Evolutionary conservation across 495 filamentous ascomycete genomes (phyloP).

Genomic region (Xylaria bambusicola): DNA sequence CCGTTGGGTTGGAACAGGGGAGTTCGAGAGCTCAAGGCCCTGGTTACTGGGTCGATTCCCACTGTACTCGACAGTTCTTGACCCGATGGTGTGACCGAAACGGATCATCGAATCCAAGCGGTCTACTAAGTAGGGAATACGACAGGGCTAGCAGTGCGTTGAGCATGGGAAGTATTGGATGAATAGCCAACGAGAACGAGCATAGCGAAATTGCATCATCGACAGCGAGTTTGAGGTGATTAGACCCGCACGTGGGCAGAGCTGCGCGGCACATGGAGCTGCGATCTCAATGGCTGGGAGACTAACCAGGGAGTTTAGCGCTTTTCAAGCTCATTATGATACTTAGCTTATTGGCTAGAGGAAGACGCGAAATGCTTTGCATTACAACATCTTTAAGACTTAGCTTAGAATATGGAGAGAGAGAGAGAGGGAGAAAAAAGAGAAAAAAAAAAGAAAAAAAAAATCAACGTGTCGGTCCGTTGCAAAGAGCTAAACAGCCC

Average conservation of each 20-base stretch:
- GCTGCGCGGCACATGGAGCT: neutral
- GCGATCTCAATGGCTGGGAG: too few relatives aligned
- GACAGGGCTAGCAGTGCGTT: neutral
- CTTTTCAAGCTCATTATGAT: too few relatives aligned
- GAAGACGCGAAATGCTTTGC: too few relatives aligned
- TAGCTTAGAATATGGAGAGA: too few relatives aligned
- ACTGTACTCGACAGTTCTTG: neutral
- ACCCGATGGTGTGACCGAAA: neutral
- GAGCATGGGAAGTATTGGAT: neutral
- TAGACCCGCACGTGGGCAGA: conserved; percentile 1
- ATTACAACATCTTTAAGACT: too few relatives aligned
- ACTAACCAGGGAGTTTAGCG: too few relatives aligned
- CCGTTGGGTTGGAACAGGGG: neutral
- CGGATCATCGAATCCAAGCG: neutral
- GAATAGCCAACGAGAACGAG: conserved; percentile 13
- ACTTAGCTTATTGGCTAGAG: too few relatives aligned
- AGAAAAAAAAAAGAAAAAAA: neutral
- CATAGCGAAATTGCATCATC: conserved; percentile 18
- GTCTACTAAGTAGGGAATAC: neutral
- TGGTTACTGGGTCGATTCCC: neutral
- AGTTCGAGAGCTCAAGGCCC: neutral
- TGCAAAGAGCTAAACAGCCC: too few relatives aligned
- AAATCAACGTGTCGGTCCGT: too few relatives aligned
- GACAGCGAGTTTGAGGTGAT: conserved; percentile 14
- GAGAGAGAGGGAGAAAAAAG: neutral